A percentile compares a stretch with the other conserved stretches of the same genome.
These are phyloP conservation scores for Colletotrichum higginsianum DNA, from an alignment of 2,329 filamentous ascomycete species.

Conservation along the genomic window DNA sequence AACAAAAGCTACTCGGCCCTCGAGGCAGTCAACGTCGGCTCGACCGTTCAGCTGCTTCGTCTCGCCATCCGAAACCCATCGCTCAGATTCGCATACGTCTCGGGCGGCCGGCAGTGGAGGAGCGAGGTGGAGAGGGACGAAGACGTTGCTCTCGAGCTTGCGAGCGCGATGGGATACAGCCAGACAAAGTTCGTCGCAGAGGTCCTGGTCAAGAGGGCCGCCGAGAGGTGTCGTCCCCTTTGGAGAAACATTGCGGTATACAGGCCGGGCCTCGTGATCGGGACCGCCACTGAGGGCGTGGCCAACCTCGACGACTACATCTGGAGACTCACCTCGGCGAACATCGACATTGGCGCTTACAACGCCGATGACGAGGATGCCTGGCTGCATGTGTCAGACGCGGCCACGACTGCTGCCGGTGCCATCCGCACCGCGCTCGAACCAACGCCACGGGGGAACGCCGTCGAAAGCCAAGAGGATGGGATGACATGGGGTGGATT, in stretches of 20 bases:
- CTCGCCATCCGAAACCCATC: neutral
- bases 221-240: conserved; percentile 12
- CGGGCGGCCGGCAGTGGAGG: conserved; percentile 28
- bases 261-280: conserved; percentile 43
- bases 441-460: neutral
- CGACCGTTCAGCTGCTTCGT: conserved; percentile 3
- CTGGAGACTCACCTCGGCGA: conserved; percentile 42
- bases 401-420: conserved; percentile 4
- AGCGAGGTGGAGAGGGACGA: neutral
- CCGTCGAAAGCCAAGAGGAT: conserved; percentile 9
- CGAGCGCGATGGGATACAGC: conserved; percentile 43
- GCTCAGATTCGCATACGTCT: conserved; percentile 19
- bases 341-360: conserved; percentile 40
- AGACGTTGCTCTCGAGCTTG: conserved; percentile 21
- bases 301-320: conserved; percentile 45
- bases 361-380: conserved; percentile 30
- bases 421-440: neutral
- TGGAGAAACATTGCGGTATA: conserved; percentile 26
- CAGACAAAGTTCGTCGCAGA: conserved; percentile 47
- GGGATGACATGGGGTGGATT: conserved; percentile 33
- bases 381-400: conserved; percentile 30
- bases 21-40: conserved; percentile 19
- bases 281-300: conserved; percentile 45
- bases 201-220: conserved; percentile 42
- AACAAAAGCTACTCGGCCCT: conserved; percentile 32